A percentile compares a stretch with the other conserved stretches of the same genome.
Conservation (phyloP, 2,329 filamentous ascomycete species). For the Neonectria faginata region DNA sequence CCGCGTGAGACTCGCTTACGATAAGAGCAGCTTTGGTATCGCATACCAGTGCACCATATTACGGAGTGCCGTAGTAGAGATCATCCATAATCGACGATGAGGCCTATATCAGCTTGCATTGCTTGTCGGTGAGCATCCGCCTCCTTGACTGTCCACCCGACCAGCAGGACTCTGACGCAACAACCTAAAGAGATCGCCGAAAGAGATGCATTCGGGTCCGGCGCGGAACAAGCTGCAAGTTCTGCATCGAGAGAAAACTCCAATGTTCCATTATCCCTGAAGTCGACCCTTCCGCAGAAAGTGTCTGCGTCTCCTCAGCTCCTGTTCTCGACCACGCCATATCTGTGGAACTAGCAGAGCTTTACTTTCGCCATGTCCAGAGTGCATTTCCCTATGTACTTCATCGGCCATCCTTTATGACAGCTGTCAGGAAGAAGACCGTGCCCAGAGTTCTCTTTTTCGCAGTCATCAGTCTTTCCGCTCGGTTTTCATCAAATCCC, state of each 20-base stretch:
- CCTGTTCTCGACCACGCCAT: not conserved
- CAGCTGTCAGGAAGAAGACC: not conserved
- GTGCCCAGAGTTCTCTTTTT: conserved; percentile 7
- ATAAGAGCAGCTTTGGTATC: too few species aligned
- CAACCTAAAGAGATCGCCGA: conserved; percentile 2
- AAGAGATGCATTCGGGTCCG: conserved; percentile 15
- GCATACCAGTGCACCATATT: too few species aligned
- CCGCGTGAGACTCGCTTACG: too few species aligned
- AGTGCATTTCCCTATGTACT: conserved; percentile 7
- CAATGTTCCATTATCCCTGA: conserved; percentile 8
- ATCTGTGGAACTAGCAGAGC: conserved; percentile 3
- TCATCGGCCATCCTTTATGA: not conserved
- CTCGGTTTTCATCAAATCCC: conserved; percentile 14
- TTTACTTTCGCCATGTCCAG: conserved; percentile 17
- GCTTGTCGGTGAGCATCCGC: not conserved
- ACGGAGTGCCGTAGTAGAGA: too few species aligned
- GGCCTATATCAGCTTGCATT: conserved; percentile 2
- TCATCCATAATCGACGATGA: not conserved
- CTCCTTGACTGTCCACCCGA: not conserved
- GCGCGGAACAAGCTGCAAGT: conserved; percentile 1
- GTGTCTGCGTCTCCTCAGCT: not conserved
- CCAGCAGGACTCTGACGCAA: too few species aligned
- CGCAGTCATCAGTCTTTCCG: conserved; percentile 4
- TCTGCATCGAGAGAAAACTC: conserved; percentile 8
- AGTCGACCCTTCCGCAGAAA: not conserved